Evolutionary conservation across 2,329 filamentous ascomycete species (phyloP), one percentile per base, ranked within the genome.

Genomic region (Lachnellula hyalina): DNA sequence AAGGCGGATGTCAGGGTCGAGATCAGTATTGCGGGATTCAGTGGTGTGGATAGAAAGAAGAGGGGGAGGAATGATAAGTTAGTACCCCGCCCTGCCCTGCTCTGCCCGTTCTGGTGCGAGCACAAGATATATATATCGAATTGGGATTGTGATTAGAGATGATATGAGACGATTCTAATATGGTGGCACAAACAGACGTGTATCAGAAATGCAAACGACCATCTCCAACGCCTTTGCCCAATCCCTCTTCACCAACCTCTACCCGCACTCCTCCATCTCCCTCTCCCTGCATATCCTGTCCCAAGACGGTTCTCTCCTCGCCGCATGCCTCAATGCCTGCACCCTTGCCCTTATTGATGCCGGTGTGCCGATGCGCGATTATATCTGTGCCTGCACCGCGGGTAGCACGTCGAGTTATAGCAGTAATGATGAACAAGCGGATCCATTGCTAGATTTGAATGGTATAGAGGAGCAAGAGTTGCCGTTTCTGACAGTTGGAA

Each of bases 271-370:
- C 56, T 89, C 85, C 34, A 96, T 99, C 69, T 81, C 81, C 41
- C 81, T 99, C 53, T 86, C 87, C 23, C 80, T 99, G 1, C 90
- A 96, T 70, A 85, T 99, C 36, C 84, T 99, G 45, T 89, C 87
- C 0, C 86, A 95, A 63, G 94, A 99, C 70, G 94, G 94, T 28
- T 92, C 89, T 0, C 80, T 97, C 2, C 84, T 99, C 19, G 91
- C 93, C 0, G 88, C 91, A 0, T 90, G 93, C 46, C 78, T 97
- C 63, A 99, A 99, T 67, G 94, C 94, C 4, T 83, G 89, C 0
- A 96, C 93, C 0, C 82, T 99, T 12, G 94, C 94, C 0, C 83
- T 97, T 21, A 86, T 97, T 59, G 94, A 99, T 69, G 94, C 94
- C 0, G 94, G 94, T 51, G 87, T 99, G 19, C 94, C 94, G 23